phyloP scores from a whole-genome alignment of 2,329 filamentous ascomycete genomes.

The Parafenestella ontariensis region DNA sequence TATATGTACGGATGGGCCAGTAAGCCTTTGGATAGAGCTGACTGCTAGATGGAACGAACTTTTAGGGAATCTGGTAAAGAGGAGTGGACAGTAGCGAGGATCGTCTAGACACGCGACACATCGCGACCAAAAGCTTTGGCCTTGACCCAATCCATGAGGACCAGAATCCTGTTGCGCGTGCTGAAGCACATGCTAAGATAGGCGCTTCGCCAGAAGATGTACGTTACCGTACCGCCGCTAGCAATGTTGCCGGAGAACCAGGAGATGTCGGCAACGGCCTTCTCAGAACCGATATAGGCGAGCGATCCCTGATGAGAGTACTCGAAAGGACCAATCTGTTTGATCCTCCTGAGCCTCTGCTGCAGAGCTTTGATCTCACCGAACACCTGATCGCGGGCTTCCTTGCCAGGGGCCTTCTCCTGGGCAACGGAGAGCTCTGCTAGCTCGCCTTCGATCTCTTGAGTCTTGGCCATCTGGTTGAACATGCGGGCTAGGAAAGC shows the following conservation, averaged over 20 bases:
- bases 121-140: slow-evolving; percentile 96
- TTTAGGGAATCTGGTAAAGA: slow-evolving; percentile 4
- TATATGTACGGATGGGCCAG: neutral
- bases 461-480: slow-evolving; percentile 98
- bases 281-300: slow-evolving; percentile 97
- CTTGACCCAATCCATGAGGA: slow-evolving; percentile 95
- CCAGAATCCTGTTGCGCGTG: slow-evolving; percentile 93
- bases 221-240: slow-evolving; percentile 90
- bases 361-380: slow-evolving; percentile 86
- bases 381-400: slow-evolving; percentile 64
- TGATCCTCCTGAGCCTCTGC: slow-evolving; percentile 85
- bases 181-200: slow-evolving; percentile 99
- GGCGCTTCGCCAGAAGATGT: slow-evolving; percentile 97
- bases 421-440: slow-evolving; percentile 67
- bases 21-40: neutral
- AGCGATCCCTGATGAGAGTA: slow-evolving; percentile 97
- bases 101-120: slow-evolving; percentile 72
- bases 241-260: slow-evolving; percentile 98
- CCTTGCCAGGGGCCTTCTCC: slow-evolving; percentile 71
- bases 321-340: slow-evolving; percentile 96
- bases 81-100: neutral
- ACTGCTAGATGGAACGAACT: neutral
- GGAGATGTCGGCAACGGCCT: slow-evolving; percentile 94
- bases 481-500: slow-evolving; percentile 93
- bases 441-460: slow-evolving; percentile 79